These are phyloP conservation scores for Saccharomyces mikatae DNA, from an alignment of 805 yeast species.

Conservation along the genomic window DNA sequence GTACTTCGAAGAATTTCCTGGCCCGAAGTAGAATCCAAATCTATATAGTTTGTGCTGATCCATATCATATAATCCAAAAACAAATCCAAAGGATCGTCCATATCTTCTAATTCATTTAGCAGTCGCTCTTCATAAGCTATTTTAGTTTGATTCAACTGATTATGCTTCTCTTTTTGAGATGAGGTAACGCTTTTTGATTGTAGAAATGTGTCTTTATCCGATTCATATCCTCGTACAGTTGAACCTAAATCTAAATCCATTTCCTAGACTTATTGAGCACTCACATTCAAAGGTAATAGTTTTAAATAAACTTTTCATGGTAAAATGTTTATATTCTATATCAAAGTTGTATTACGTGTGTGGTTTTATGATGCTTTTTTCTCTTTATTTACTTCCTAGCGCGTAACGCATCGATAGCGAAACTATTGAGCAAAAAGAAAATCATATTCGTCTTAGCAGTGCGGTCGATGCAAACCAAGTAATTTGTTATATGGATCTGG, in stretches of 20 bases:
- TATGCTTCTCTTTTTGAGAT: background rate
- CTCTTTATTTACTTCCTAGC: background rate
- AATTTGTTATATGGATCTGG: no score
- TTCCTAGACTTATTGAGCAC: background rate
- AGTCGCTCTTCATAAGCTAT: constrained; percentile 36
- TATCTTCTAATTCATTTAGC: constrained; percentile 38
- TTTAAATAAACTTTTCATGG: background rate
- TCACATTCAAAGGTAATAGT: background rate
- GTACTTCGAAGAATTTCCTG: background rate
- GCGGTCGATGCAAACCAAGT: background rate
- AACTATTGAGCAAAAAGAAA: background rate
- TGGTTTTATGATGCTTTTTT: background rate
- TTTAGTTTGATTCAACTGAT: background rate
- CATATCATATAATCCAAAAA: constrained; percentile 64
- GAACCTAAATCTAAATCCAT: background rate
- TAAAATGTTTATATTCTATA: background rate
- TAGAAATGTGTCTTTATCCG: background rate
- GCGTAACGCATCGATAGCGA: background rate
- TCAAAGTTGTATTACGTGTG: background rate
- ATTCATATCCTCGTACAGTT: background rate
- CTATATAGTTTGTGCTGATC: constrained; percentile 50
- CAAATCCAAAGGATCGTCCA: constrained; percentile 76
- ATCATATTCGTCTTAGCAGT: background rate
- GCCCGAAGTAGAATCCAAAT: constrained; percentile 21
- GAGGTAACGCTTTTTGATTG: background rate